These are phyloP conservation scores for Papiliotrema laurentii DNA, from an alignment of 1,284 basidiomycete genomes.

Conservation along the genomic window DNA sequence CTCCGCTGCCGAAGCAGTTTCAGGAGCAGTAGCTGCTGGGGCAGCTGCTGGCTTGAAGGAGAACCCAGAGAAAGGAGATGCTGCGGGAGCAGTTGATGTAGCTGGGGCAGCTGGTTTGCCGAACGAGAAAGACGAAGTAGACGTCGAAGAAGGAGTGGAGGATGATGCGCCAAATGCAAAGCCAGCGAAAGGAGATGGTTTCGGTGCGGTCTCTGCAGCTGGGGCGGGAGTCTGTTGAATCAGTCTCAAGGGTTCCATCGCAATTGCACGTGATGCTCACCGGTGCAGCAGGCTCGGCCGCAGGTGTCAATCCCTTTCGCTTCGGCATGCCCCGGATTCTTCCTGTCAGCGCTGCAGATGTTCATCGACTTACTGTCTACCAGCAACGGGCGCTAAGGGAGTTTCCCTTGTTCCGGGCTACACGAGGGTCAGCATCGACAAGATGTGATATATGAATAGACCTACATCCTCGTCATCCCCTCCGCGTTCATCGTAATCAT, in stretches of 20 bases:
- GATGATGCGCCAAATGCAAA: slow-evolving; percentile 20
- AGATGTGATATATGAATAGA: slow-evolving; percentile 1
- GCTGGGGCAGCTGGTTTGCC: slow-evolving; percentile 4
- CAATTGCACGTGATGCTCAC: neutral
- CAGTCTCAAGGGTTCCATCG: neutral
- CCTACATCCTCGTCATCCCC: slow-evolving; percentile 45
- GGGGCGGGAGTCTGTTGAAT: neutral
- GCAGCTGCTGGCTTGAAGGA: slow-evolving; percentile 12
- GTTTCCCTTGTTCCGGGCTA: slow-evolving; percentile 32
- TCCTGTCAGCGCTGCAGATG: slow-evolving; percentile 1
- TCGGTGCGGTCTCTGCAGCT: slow-evolving; percentile 4
- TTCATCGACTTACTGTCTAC: slow-evolving; percentile 31
- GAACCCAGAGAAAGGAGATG: slow-evolving; percentile 24
- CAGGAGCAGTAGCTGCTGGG: too few species aligned
- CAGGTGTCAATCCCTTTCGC: slow-evolving; percentile 20
- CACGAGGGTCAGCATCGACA: slow-evolving; percentile 9
- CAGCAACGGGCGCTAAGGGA: slow-evolving; percentile 34
- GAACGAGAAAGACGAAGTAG: slow-evolving; percentile 1
- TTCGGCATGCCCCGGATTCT: slow-evolving; percentile 50
- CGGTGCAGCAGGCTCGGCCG: slow-evolving; percentile 4
- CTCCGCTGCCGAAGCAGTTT: too few species aligned
- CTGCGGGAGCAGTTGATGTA: slow-evolving; percentile 6
- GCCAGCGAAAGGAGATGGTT: slow-evolving; percentile 7
- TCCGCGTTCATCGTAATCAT: slow-evolving; percentile 45
- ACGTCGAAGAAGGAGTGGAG: slow-evolving; percentile 11